A percentile compares a stretch with the other conserved stretches of the same genome.
Conservation (phyloP, 495 filamentous ascomycete genomes). For the Bacidia gigantensis region DNA sequence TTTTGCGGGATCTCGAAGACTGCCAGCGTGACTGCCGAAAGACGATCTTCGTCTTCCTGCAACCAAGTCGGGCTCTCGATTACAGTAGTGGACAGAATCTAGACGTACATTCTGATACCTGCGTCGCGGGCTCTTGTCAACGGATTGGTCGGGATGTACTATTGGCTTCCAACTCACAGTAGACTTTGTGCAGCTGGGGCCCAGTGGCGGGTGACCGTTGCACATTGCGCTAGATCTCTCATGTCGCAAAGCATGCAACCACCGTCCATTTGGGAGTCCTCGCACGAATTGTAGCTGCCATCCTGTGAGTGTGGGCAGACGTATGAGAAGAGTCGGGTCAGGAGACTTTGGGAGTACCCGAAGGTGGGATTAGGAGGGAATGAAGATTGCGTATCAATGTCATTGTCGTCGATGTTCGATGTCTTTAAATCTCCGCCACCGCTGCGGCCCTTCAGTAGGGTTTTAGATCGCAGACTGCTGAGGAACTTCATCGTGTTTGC, state of each 20-base stretch:
- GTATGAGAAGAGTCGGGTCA: constrained; percentile 60
- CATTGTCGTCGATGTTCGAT: too few relatives aligned
- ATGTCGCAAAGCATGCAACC: constrained; percentile 93
- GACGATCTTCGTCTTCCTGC: constrained; percentile 64
- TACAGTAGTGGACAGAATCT: constrained; percentile 89
- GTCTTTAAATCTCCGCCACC: too few relatives aligned
- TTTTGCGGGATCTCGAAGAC: constrained; percentile 63
- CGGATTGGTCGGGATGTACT: constrained; percentile 1
- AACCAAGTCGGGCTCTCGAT: constrained; percentile 64
- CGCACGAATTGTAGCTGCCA: constrained; percentile 63
- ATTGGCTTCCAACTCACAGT: constrained; percentile 37
- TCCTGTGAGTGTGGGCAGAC: constrained; percentile 78
- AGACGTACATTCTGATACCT: constrained; percentile 87
- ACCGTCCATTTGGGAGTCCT: constrained; percentile 68
- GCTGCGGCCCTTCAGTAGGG: neutral
- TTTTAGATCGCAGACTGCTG: neutral
- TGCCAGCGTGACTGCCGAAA: constrained; percentile 59
- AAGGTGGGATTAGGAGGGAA: constrained; percentile 30
- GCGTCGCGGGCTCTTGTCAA: constrained; percentile 1
- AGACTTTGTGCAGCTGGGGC: constrained; percentile 37
- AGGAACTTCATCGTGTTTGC: too few relatives aligned
- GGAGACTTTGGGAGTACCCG: constrained; percentile 45
- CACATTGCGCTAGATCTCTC: constrained; percentile 74
- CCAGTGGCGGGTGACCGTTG: constrained; percentile 62
- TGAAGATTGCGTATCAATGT: neutral